Evolutionary conservation across 306 rosid species (phyloP).

Genomic region (Elaeagnus macrophylla): DNA sequence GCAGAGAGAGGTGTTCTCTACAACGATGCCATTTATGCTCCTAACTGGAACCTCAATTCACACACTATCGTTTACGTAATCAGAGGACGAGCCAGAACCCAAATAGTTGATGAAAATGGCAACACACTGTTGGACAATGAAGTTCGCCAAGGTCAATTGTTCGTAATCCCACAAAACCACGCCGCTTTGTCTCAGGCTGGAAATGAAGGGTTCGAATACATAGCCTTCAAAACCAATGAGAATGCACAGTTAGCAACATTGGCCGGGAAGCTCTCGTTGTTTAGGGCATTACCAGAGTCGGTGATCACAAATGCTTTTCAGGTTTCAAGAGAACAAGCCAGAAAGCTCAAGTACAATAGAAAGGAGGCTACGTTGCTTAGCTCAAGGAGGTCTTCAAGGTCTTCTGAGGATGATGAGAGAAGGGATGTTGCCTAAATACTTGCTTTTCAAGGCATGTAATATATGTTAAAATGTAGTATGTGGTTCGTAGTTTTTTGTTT

Average conservation of each 20-base stretch:
- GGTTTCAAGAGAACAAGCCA: slow-evolving; percentile 24
- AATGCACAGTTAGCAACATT: no score
- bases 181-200: no score
- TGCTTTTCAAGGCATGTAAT: background rate
- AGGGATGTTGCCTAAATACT: background rate
- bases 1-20: slow-evolving; percentile 26
- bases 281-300: no score
- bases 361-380: slow-evolving; percentile 16
- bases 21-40: slow-evolving; percentile 37
- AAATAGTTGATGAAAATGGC: slow-evolving; percentile 45
- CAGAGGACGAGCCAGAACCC: slow-evolving; percentile 40
- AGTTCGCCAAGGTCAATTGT: slow-evolving; percentile 32
- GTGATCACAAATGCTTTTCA: slow-evolving; percentile 30
- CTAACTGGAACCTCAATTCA: slow-evolving; percentile 58
- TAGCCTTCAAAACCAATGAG: no score
- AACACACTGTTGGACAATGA: slow-evolving; percentile 28
- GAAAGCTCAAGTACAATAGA: slow-evolving; percentile 34
- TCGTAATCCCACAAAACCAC: no score
- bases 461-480: background rate
- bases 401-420: background rate
- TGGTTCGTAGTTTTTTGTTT: no score
- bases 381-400: background rate
- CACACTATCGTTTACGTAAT: slow-evolving; percentile 37
- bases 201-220: no score
- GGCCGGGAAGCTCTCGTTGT: no score